Evolutionary conservation across 768 basidiomycete genomes (phyloP).

Genomic region (Lactarius hatsudake): DNA sequence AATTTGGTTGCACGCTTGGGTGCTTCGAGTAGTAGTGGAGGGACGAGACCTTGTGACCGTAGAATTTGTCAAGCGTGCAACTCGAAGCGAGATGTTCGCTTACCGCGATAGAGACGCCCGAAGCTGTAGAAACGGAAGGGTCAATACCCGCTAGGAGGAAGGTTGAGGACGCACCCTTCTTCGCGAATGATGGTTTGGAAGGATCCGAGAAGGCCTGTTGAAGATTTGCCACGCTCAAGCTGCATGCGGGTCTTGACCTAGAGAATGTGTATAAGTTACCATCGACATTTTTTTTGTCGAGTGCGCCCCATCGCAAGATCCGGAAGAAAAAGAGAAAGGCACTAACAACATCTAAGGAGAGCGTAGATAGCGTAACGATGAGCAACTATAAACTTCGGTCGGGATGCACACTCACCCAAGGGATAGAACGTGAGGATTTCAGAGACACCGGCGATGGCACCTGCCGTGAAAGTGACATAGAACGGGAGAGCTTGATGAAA

Average conservation of each 20-base stretch:
- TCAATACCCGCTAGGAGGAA: conserved; percentile 19
- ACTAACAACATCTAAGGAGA: conserved; percentile 76
- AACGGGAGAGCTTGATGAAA: conserved; percentile 70
- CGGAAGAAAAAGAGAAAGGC: conserved; percentile 2
- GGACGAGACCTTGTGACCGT: conserved; percentile 67
- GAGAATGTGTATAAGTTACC: conserved; percentile 20
- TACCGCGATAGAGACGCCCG: conserved; percentile 87
- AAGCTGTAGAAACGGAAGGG: conserved; percentile 41
- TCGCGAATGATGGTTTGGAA: conserved; percentile 79
- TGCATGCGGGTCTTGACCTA: conserved; percentile 99
- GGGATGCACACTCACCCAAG: conserved; percentile 55
- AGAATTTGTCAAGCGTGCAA: neutral
- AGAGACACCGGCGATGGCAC: conserved; percentile 92
- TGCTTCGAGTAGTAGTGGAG: conserved; percentile 92
- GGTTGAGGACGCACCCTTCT: conserved; percentile 72
- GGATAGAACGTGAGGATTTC: conserved; percentile 86
- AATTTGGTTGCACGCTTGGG: conserved; percentile 98
- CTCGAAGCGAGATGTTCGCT: conserved; percentile 8
- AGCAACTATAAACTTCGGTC: conserved; percentile 2
- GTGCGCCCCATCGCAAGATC: neutral
- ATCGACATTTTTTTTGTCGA: neutral
- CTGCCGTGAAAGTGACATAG: conserved; percentile 87
- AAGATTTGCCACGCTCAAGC: conserved; percentile 79
- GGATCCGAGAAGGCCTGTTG: conserved; percentile 76
- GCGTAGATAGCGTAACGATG: neutral